A percentile compares a stretch with the other conserved stretches of the same genome.
Conservation (phyloP, 768 basidiomycete genomes). For the Chalciporus sphaerocephalus region DNA sequence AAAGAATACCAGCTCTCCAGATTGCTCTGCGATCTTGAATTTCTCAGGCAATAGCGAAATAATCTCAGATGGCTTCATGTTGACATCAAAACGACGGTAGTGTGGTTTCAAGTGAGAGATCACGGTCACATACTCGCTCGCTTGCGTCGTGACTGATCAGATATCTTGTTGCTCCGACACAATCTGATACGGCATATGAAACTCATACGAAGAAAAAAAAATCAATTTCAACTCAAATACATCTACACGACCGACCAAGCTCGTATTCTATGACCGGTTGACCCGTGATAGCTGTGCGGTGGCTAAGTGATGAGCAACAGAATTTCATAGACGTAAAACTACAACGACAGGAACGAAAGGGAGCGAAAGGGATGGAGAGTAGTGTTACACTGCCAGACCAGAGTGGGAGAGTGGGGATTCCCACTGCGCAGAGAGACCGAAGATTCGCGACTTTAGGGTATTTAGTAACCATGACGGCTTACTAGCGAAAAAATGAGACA, state of each 20-base stretch:
- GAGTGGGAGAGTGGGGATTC: too few species aligned
- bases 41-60: constrained; percentile 48
- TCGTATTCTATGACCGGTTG: background rate
- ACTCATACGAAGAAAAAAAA: background rate
- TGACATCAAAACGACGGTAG: background rate
- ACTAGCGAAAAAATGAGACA: too few species aligned
- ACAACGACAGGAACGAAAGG: background rate
- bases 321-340: background rate
- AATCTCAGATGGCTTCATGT: constrained; percentile 41
- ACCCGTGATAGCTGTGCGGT: background rate
- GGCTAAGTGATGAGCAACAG: background rate
- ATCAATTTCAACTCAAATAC: too few species aligned
- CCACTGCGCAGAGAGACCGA: background rate
- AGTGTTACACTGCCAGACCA: background rate
- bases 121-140: too few species aligned
- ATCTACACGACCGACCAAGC: background rate
- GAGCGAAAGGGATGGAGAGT: background rate
- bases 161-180: too few species aligned
- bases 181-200: background rate
- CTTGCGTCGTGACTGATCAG: too few species aligned
- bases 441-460: background rate
- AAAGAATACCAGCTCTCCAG: constrained; percentile 74
- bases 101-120: too few species aligned
- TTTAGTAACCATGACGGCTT: background rate
- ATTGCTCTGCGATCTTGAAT: constrained; percentile 54